Evolutionary conservation across 176 grass and related monocot genomes (phyloP).

Genomic region (Oryza brachyantha): DNA sequence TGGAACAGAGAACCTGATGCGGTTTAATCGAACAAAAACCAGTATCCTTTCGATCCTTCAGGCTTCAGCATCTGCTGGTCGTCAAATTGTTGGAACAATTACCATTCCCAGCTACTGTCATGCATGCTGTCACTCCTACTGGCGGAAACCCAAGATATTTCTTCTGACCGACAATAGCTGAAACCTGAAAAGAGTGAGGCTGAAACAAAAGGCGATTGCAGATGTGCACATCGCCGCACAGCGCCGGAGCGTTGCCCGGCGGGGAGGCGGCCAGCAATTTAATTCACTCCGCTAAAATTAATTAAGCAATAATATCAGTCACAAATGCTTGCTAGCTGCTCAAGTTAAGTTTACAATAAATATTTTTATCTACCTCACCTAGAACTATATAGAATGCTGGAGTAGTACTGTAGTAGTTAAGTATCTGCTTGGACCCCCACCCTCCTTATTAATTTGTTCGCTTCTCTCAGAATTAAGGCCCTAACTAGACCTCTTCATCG

Average conservation of each 20-base stretch:
- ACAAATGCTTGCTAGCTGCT: conserved; percentile 24
- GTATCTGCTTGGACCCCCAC: neutral
- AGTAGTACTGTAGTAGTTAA: too few species aligned
- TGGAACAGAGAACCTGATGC: neutral
- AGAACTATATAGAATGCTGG: neutral
- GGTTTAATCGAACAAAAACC: neutral
- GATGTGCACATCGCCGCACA: neutral
- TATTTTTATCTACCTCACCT: conserved; percentile 38
- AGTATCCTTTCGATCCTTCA: neutral
- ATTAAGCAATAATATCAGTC: neutral
- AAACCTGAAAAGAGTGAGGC: neutral
- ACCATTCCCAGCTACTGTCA: neutral
- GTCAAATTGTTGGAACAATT: neutral
- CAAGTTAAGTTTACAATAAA: conserved; percentile 41
- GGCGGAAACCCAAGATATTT: neutral
- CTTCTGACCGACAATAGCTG: neutral
- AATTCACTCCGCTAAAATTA: conserved; percentile 26
- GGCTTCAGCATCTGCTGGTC: neutral
- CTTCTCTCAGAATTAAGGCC: neutral
- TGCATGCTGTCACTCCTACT: neutral
- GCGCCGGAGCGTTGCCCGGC: conserved; percentile 35
- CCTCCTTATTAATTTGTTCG: neutral
- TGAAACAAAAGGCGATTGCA: neutral
- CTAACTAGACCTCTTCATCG: neutral
- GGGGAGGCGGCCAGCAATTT: conserved; percentile 29